Base-by-base conservation (phyloP, 176 grass and related monocot species). In the Pontederia crassipes region DNA sequence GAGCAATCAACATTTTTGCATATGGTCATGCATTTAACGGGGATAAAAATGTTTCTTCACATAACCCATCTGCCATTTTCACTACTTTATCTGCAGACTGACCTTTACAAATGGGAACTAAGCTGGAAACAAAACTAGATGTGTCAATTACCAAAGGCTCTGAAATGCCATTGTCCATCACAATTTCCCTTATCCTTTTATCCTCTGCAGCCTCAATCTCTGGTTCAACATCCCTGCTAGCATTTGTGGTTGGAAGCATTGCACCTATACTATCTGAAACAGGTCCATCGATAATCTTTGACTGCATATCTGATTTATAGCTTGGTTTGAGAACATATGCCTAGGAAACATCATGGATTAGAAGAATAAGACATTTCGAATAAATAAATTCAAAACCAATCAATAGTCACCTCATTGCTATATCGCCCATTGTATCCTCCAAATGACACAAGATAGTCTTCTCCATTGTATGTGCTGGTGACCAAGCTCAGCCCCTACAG, bases 381-480 rank as follows among this genome's bases (percentile, higher is more conserved):
- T n/a, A 13, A 26, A 65, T 6, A 49, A 49, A 26, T 49, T 1
- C 8, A 49, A 35, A 4, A 74, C 7, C 46, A 15, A 20, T 63
- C 54, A 77, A 76, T 59, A 54, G 55, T 78, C 78, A 97, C 93
- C 81, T 92, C 88, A 27, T 92, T 93, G 78, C 65, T 98, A 74
- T 98, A 98, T 45, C 78, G 77, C 46, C 94, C 94, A 77, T 93
- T 98, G 67, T 98, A 98, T 79, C 94, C 94, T 77, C 94, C 93
- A 78, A 98, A 98, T 24, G 88, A 92, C 58, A 98, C 76, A 58
- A 98, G 88, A 78, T 85, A 98, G 77, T 89, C 84, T 69, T 93
- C 82, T 66, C 84, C 74, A n/a, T 66, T 86, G 67, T 92, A 86
- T 17, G 81, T 86, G 68, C 77, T 83, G 66, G 67, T 62, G 45